These are phyloP conservation scores for Phanerodontia chrysosporium DNA, from an alignment of 768 basidiomycete genomes.

Conservation along the genomic window DNA sequence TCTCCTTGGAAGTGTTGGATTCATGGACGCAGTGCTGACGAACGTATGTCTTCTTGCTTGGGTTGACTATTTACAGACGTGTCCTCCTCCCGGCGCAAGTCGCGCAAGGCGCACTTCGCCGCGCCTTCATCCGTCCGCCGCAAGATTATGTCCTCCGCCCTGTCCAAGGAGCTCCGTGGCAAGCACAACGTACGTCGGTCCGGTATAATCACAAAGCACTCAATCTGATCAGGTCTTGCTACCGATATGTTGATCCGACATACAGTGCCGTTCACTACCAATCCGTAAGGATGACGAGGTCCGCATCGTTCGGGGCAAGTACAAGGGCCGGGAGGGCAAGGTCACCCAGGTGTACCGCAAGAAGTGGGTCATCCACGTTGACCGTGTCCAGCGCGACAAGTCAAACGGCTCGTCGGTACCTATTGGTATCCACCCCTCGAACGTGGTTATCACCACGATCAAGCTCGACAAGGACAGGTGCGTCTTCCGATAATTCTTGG, in stretches of 20 bases:
- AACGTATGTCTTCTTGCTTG: slow-evolving; percentile 26
- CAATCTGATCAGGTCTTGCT: neutral
- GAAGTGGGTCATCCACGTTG: slow-evolving; percentile 98
- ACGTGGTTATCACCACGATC: slow-evolving; percentile 89
- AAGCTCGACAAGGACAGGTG: slow-evolving; percentile 91
- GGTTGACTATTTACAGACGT: slow-evolving; percentile 47
- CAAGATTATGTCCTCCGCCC: slow-evolving; percentile 95
- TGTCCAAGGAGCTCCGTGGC: slow-evolving; percentile 89
- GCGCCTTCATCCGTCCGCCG: slow-evolving; percentile 94
- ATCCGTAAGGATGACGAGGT: slow-evolving; percentile 99
- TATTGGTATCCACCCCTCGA: slow-evolving; percentile 95
- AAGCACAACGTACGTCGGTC: slow-evolving; percentile 77
- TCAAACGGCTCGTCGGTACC: slow-evolving; percentile 91
- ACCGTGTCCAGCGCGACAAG: slow-evolving; percentile 96
- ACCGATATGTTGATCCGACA: neutral
- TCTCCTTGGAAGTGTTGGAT: slow-evolving; percentile 3
- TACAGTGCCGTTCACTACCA: slow-evolving; percentile 83
- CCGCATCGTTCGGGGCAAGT: slow-evolving; percentile 92
- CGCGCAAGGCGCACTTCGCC: slow-evolving; percentile 95
- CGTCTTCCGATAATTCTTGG: too few relatives aligned
- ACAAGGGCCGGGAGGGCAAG: slow-evolving; percentile 99
- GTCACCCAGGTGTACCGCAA: slow-evolving; percentile 97
- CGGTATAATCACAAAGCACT: neutral
- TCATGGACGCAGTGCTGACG: slow-evolving; percentile 22
- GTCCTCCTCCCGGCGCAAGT: slow-evolving; percentile 94